These are phyloP conservation scores for Debaryomyces singareniensis DNA, from an alignment of 1,139 yeast genomes.

Conservation along the genomic window DNA sequence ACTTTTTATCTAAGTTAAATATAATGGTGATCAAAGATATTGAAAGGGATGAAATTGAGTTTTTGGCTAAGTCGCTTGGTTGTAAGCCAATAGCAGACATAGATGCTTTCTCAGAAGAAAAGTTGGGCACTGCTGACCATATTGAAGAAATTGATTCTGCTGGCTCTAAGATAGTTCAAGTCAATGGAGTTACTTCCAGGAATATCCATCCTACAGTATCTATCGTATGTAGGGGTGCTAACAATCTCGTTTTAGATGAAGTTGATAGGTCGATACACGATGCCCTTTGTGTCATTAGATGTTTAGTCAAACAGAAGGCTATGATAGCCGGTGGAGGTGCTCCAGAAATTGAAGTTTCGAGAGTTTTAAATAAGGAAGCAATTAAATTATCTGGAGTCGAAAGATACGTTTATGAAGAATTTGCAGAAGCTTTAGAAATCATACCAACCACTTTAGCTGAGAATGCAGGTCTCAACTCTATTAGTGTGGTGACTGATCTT, in stretches of 20 bases:
- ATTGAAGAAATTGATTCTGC: slow-evolving; percentile 90
- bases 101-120: slow-evolving; percentile 86
- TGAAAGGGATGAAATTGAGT: slow-evolving; percentile 95
- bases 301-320: slow-evolving; percentile 90
- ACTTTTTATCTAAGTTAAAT: slow-evolving; percentile 85
- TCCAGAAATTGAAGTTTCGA: slow-evolving; percentile 91
- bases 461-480: slow-evolving; percentile 94
- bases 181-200: slow-evolving; percentile 71
- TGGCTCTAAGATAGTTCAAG: slow-evolving; percentile 86
- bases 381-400: slow-evolving; percentile 81
- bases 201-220: slow-evolving; percentile 72
- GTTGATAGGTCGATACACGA: slow-evolving; percentile 96
- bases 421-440: slow-evolving; percentile 92
- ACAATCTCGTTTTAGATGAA: slow-evolving; percentile 82
- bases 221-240: slow-evolving; percentile 92
- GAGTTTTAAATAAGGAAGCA: slow-evolving; percentile 73
- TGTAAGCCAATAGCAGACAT: slow-evolving; percentile 96
- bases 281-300: slow-evolving; percentile 93
- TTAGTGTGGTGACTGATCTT: slow-evolving; percentile 90
- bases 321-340: slow-evolving; percentile 99
- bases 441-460: slow-evolving; percentile 97
- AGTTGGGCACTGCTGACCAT: slow-evolving; percentile 85
- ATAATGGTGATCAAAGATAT: slow-evolving; percentile 93
- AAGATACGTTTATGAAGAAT: slow-evolving; percentile 91
- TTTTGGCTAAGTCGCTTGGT: slow-evolving; percentile 83